Base-by-base conservation (phyloP, 345 rosid genomes). In the Populus nigra region DNA sequence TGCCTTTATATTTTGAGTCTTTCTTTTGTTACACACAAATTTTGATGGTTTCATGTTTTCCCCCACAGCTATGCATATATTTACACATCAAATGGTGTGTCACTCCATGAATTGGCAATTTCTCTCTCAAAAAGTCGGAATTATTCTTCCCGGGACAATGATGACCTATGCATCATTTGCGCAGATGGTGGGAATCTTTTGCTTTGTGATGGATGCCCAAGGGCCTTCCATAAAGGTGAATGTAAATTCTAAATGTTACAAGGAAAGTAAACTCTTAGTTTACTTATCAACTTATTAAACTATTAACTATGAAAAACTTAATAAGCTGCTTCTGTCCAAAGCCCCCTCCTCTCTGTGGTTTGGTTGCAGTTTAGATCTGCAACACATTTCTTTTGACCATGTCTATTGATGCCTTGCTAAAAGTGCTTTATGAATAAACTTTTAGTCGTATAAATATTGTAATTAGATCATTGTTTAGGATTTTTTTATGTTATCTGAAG, bases 151-250 rank as follows among this genome's bases (percentile, higher is more conserved):
- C 89, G 87, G 88, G 98, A 92, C 76, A 91, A 90, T 83, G 93
- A 91, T 82, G 86, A 91, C 82, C 84, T 90, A 61, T 93, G 99
- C 90, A 88, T 88, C 74, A 87, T 91, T 84, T 96, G 98, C 88
- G 92, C 94, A 35, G 97, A 96, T 92, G 98, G 97, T 83, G 98
- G 98, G 77, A 87, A 88, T 88, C 98, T 96, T 77, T 50, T 96
- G 87, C 89, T 87, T 73, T 96, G 98, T 82, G 97, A 92, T 91
- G 97, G 97, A 83, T 96, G 97, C 88, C 97, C 99, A 69, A 89
- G 99, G 92, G 97, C 99, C 77, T 96, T 96, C 84, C 99, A 96
- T 77, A 90, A 86, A 93, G 96, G 97, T 93, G 83, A 89, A 84
- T 13, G 3, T 20, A 27, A 55, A 4, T 78, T 39, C 17, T n/a